phyloP scores from a whole-genome alignment of 2,329 filamentous ascomycete species.

The Dothideomycetes sp. region DNA sequence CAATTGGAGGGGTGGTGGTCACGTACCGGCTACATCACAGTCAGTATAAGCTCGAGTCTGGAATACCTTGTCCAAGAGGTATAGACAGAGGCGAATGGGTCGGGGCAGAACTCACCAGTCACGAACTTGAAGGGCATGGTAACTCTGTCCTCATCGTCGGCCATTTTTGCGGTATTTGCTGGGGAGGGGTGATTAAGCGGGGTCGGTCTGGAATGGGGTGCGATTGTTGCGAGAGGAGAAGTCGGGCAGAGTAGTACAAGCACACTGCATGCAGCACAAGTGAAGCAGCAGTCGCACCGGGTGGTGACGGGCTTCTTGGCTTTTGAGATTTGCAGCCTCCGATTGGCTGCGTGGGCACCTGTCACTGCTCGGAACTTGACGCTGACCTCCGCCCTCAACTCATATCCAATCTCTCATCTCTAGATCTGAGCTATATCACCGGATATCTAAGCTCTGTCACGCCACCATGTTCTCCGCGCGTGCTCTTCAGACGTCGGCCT shows the following conservation, averaged over 20 bases:
- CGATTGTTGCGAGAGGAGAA: slow-evolving; percentile 6
- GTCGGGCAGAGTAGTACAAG: not conserved
- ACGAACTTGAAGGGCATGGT: slow-evolving; percentile 99
- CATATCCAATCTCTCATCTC: too few species aligned
- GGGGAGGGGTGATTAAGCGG: slow-evolving; percentile 8
- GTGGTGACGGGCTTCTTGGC: too few species aligned
- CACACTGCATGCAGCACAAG: not conserved
- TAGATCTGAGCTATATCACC: too few species aligned
- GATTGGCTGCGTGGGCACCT: too few species aligned
- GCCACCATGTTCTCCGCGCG: slow-evolving; percentile 27
- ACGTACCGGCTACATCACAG: slow-evolving; percentile 20
- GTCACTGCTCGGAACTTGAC: too few species aligned
- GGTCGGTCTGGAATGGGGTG: slow-evolving; percentile 10
- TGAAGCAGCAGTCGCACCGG: slow-evolving; percentile 3
- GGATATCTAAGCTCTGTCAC: not conserved
- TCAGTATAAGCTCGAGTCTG: slow-evolving; percentile 6
- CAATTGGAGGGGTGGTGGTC: not conserved
- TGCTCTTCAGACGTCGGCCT: slow-evolving; percentile 20
- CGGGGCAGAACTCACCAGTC: slow-evolving; percentile 60
- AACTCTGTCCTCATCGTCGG: slow-evolving; percentile 76
- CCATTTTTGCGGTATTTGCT: slow-evolving; percentile 58
- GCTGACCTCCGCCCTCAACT: too few species aligned
- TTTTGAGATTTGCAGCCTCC: too few species aligned
- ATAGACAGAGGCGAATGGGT: slow-evolving; percentile 12
- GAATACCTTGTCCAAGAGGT: not conserved